Evolutionary conservation across 495 filamentous ascomycete species (phyloP), one percentile per base, ranked within the genome.

Genomic region (Articulospora tetracladia): DNA sequence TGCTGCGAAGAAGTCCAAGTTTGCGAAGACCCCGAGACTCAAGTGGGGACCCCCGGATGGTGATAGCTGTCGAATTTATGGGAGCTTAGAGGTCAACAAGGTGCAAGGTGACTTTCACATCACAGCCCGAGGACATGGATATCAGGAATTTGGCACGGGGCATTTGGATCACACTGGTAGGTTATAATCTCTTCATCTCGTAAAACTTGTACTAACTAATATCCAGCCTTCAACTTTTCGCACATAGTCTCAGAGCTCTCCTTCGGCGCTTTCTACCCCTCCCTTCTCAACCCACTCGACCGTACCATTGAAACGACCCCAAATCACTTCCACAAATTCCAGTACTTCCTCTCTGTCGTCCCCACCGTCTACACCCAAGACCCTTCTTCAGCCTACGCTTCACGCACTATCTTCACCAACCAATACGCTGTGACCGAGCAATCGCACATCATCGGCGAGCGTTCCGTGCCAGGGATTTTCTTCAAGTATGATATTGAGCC

Each of bases 401-500:
- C 54, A 0, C 64, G 70, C 64, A 88, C 86, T 39, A 81, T 99
- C 74, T 83, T 87, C 75, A 98, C 94, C 23, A 98, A 99, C 77
- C 94, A 99, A 72, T 99, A 99, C 79, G 94, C 93, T 41, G 94
- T 95, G 0, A 98, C 93, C 0, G 88, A 91, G 65, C 91, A 97
- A 72, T 85, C 80, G 55, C 80, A 83, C 54, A 65, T 76, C 8
- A 77, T 97, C 39, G 73, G 77, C 56, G 89, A 96, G 71, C 84
- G 78, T 59, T 76, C 78, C 8, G 83, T 96, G 6, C 94, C 94
- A 0, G 95, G 95, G 12, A 89, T 99, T 64, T 99, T 97, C 74
- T 92, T 99, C 81, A 98, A 98, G 78, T 99, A 93, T 71, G 93
- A 98, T 73, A 97, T 99, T 69, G 94, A 99, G 83, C 94, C 94